Conservation (phyloP, 164 flowering plant species). For the Aristolochia fimbriata region DNA sequence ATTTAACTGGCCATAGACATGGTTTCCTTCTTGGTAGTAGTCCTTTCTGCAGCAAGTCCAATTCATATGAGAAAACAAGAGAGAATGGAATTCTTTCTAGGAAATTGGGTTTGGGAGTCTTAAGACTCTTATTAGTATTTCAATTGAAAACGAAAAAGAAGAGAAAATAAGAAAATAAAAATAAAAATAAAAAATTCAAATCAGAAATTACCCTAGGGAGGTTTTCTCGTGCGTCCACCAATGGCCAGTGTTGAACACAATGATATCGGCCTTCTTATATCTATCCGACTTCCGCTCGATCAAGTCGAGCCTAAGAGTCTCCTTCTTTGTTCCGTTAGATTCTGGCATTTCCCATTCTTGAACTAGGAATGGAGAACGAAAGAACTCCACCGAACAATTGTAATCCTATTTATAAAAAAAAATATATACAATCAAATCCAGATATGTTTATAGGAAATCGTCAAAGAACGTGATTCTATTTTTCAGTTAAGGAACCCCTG, state of each 20-base stretch:
- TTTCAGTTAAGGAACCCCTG: background rate
- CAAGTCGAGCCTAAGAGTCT: conserved; percentile 78
- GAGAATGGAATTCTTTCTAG: background rate
- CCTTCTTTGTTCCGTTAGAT: conserved; percentile 58
- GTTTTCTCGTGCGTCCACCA: conserved; percentile 99
- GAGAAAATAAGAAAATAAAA: no score
- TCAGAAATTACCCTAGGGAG: conserved; percentile 55
- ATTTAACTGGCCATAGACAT: conserved; percentile 57
- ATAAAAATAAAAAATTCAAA: background rate
- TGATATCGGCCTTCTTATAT: conserved; percentile 67
- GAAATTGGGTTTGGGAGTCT: background rate
- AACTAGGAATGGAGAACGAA: conserved; percentile 83
- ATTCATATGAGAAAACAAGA: no score
- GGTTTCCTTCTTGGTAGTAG: conserved; percentile 95
- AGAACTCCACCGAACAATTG: conserved; percentile 73
- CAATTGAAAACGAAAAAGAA: background rate
- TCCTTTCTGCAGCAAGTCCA: conserved; percentile 50
- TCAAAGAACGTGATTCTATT: no score
- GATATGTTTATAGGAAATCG: no score
- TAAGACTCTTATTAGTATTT: background rate
- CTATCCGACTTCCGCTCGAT: conserved; percentile 44
- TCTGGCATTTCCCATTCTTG: conserved; percentile 69
- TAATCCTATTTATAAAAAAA: conserved; percentile 51
- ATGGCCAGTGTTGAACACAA: conserved; percentile 93
- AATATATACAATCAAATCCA: no score